Evolutionary conservation across 352 stramenopile genomes (phyloP).

Genomic region (Achlya hypogyna): DNA sequence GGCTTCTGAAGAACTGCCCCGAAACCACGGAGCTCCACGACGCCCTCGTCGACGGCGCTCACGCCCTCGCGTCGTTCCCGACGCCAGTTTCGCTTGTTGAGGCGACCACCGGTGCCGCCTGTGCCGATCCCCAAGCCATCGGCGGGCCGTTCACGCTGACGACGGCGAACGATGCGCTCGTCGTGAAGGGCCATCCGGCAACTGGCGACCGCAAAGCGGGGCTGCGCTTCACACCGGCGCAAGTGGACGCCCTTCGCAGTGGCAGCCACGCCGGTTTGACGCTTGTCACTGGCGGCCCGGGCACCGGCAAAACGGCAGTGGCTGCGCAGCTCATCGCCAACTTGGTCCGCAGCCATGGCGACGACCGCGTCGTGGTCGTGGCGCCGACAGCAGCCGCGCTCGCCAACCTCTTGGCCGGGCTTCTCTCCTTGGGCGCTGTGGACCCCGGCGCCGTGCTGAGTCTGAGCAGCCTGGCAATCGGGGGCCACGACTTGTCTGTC

Average conservation of each 20-base stretch:
- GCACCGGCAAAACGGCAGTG: slow-evolving; percentile 93
- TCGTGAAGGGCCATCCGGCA: slow-evolving; percentile 20
- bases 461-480: slow-evolving; percentile 34
- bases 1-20: not conserved
- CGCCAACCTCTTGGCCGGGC: slow-evolving; percentile 93
- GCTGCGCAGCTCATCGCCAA: slow-evolving; percentile 92
- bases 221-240: slow-evolving; percentile 87
- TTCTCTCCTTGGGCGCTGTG: slow-evolving; percentile 77
- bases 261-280: slow-evolving; percentile 92
- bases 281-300: slow-evolving; percentile 88
- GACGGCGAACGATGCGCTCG: slow-evolving; percentile 27
- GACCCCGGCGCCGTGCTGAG: slow-evolving; percentile 71
- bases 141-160: slow-evolving; percentile 47
- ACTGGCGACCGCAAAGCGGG: slow-evolving; percentile 18
- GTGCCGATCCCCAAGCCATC: slow-evolving; percentile 28
- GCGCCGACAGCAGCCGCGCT: slow-evolving; percentile 93
- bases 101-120: slow-evolving; percentile 23
- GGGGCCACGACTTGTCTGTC: slow-evolving; percentile 83
- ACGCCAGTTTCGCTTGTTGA: slow-evolving; percentile 29
- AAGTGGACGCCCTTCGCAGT: slow-evolving; percentile 87
- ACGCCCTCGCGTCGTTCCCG: slow-evolving; percentile 36
- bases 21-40: slow-evolving; percentile 33
- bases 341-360: slow-evolving; percentile 78
- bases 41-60: slow-evolving; percentile 35
- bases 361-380: slow-evolving; percentile 90